A percentile compares a stretch with the other conserved stretches of the same genome.
Conservation (phyloP, 148 eudicot species). For the Rhododendron henanense region DNA sequence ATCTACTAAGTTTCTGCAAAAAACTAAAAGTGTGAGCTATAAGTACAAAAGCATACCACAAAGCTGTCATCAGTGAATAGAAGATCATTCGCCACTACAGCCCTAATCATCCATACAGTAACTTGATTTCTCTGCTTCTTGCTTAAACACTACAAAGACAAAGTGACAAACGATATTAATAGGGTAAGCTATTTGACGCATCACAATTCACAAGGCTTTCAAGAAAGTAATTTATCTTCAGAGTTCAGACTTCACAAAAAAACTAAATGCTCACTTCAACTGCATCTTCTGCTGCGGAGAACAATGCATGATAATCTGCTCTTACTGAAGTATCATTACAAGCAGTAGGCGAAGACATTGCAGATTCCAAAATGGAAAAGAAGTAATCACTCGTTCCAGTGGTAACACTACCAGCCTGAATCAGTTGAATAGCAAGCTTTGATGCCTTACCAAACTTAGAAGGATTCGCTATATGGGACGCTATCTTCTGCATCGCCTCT, state of each 20-base stretch:
- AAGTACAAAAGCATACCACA: conserved; percentile 58
- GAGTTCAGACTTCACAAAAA: not conserved
- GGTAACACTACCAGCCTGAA: conserved; percentile 84
- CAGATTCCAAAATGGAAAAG: conserved; percentile 72
- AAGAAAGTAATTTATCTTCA: not conserved
- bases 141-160: conserved; percentile 47
- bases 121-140: conserved; percentile 71
- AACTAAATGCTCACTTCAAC: conserved; percentile 43
- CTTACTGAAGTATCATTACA: conserved; percentile 69
- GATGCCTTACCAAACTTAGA: conserved; percentile 80
- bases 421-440: conserved; percentile 82
- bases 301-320: conserved; percentile 75
- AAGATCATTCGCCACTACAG: conserved; percentile 89
- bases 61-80: conserved; percentile 94
- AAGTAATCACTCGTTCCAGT: conserved; percentile 63
- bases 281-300: conserved; percentile 77
- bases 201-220: not conserved
- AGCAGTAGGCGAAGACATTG: conserved; percentile 60
- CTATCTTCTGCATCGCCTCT: conserved; percentile 91
- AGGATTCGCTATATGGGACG: conserved; percentile 72
- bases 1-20: not conserved
- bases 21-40: not conserved
- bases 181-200: not conserved
- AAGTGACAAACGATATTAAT: not conserved
- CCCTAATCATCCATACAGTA: conserved; percentile 63